Conservation (phyloP, 192 early-diverging fungal genomes). For the Allomyces javanicus region DNA sequence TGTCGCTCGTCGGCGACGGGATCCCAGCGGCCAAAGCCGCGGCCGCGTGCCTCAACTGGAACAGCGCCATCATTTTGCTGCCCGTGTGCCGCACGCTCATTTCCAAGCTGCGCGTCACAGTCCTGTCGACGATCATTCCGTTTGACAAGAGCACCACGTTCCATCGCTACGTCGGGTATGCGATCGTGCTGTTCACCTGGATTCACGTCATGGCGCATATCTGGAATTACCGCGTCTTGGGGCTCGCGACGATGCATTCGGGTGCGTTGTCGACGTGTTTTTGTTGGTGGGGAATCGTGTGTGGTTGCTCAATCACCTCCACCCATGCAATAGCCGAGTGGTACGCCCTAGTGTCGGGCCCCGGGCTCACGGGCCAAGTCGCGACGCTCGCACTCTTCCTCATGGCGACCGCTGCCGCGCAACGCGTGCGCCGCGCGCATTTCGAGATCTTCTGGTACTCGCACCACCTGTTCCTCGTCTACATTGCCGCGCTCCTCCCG, state of each 20-base stretch:
- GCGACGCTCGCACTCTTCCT: conserved; percentile 48
- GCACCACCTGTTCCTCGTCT: conserved; percentile 68
- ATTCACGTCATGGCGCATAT: conserved; percentile 56
- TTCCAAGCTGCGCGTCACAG: conserved; percentile 50
- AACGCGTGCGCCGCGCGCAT: conserved; percentile 11
- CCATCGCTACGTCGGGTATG: conserved; percentile 60
- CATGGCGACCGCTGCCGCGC: conserved; percentile 51
- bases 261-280: neutral
- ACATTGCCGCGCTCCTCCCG: conserved; percentile 56
- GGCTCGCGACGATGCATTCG: conserved; percentile 5
- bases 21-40: conserved; percentile 5
- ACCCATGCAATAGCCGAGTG: conserved; percentile 16
- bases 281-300: too few species aligned
- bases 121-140: conserved; percentile 50
- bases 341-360: conserved; percentile 42
- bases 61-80: conserved; percentile 57
- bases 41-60: conserved; percentile 48
- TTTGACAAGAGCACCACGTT: conserved; percentile 70
- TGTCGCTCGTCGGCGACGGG: neutral
- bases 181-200: conserved; percentile 51
- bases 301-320: too few species aligned
- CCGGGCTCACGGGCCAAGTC: conserved; percentile 60
- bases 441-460: conserved; percentile 73
- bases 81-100: conserved; percentile 66
- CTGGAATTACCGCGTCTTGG: conserved; percentile 43